Evolutionary conservation across 1,284 basidiomycete genomes (phyloP), one percentile per base, ranked within the genome.

Genomic region (Trichosporon sp.): DNA sequence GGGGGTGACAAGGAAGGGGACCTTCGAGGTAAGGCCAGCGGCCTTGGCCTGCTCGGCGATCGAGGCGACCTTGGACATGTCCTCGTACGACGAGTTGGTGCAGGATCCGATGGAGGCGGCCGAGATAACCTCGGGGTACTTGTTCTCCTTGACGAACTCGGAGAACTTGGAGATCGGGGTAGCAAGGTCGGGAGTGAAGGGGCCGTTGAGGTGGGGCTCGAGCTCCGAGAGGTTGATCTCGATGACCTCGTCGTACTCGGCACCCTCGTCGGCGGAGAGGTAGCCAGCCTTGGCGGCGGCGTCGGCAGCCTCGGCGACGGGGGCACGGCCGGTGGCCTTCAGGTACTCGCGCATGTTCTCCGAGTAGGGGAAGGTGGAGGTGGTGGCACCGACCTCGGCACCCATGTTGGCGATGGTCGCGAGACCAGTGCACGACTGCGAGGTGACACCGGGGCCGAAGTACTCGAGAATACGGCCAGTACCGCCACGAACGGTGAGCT

Each of bases 361-460:
- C 7, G 93, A 95, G 84, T 98, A 99, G 13, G 95, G 95, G 88
- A 99, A 99, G 2, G 92, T 94, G 1, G 94, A 96, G 0, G 97
- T 98, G 2, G 97, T 99, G 7, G 97, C 97, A 62, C 97, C 97
- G 29, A 99, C 94, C 86, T 99, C 97, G 25, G 97, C 97, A 70
- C 97, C 97, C 97, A 99, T 99, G 84, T 98, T 98, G 68, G 93
- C 91, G 72, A 98, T 92, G 4, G 95, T 98, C 0, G 95, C 95
- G 65, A 98, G 84, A 74, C 93, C 95, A 72, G 97, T 99, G 80
- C 95, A 98, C 29, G 95, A 97, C 77, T 98, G 94, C 65, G 87
- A 87, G 70, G 87, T 87, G 11, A 99, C 92, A 23, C 96, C 96
- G n/a, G 93, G 90, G 7, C 97, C 97, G 80, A 95, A 97, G 83